Base-by-base conservation (phyloP, 2,329 filamentous ascomycete genomes). In the Colletotrichum sp. region DNA sequence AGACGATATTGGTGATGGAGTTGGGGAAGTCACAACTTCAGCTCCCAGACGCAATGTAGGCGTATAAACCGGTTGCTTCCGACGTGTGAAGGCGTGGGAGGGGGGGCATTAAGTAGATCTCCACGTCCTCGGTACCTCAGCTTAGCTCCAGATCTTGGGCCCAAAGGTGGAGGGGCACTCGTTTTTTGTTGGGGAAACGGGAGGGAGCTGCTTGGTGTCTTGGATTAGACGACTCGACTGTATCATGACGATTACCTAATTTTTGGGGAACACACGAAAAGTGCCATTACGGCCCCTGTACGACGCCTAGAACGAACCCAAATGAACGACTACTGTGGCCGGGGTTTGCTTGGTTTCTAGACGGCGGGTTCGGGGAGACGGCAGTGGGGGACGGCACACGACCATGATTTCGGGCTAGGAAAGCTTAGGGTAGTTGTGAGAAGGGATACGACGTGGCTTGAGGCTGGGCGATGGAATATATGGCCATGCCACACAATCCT, bases 181-280 rank as follows among this genome's bases (percentile, higher is more conserved):
- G 55, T 34, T 72, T 75, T 75, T 72, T 75, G 73, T 75, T 75
- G 73, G 73, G 72, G 69, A 61, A 67, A 62, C 30, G 38, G 56
- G 18, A 26, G 30, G 62, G n/a, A 26, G 38, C 64, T 61, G 21
- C 14, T 52, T 65, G 32, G 9, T 48, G 38, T 64, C 34, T 66
- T n/a, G 36, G 68, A 67, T 66, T 61, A 38, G 68, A 66, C 34
- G 72, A 58, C 58, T 59, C 13, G 16, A 43, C 30, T n/a, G 32
- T 14, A 16, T 32, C 43, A 24, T 21, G n/a, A 52, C 43, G 43
- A 52, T 52, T 32, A 24, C 12, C 21, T 24, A 69, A 56, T 26
- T 26, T 26, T 38, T 9, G 21, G 32, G 32, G 32, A 30, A 38
- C 36, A 21, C 36, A 62, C 16, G 12, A 26, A 14, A 62, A 10